These are phyloP conservation scores for Colletotrichum zoysiae DNA, from an alignment of 2,329 filamentous ascomycete genomes.

Conservation along the genomic window DNA sequence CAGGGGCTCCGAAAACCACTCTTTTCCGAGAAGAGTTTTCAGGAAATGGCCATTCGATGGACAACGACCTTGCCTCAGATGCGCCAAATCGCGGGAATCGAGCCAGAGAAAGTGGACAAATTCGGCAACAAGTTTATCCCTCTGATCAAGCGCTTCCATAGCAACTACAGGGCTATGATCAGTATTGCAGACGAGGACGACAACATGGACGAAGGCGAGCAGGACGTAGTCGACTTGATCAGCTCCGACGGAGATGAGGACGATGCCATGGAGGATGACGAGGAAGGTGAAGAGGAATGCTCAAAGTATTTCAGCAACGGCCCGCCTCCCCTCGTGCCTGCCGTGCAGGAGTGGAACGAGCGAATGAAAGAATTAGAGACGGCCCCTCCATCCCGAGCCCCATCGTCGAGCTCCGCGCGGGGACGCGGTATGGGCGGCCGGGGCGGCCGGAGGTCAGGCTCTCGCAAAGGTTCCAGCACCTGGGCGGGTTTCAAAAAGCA, in stretches of 20 bases:
- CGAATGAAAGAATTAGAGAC: slow-evolving; percentile 48
- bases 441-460: slow-evolving; percentile 45
- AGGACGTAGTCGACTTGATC: slow-evolving; percentile 68
- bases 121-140: slow-evolving; percentile 73
- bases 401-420: slow-evolving; percentile 25
- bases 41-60: slow-evolving; percentile 79
- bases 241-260: slow-evolving; percentile 57
- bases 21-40: slow-evolving; percentile 78
- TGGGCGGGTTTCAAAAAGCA: slow-evolving; percentile 28
- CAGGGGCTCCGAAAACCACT: slow-evolving; percentile 68
- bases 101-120: slow-evolving; percentile 69
- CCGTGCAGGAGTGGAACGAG: slow-evolving; percentile 47
- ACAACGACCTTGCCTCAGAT: slow-evolving; percentile 73
- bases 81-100: slow-evolving; percentile 72
- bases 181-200: slow-evolving; percentile 45
- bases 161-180: slow-evolving; percentile 65
- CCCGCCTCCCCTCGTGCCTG: slow-evolving; percentile 36
- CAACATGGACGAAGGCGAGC: slow-evolving; percentile 40
- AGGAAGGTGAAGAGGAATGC: slow-evolving; percentile 55
- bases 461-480: slow-evolving; percentile 34
- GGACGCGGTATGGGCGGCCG: slow-evolving; percentile 43
- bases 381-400: slow-evolving; percentile 43
- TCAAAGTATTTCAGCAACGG: slow-evolving; percentile 62
- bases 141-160: slow-evolving; percentile 64
- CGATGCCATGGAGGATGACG: slow-evolving; percentile 52